Evolutionary conservation across 202 grass and related monocot species (phyloP), one percentile per base, ranked within the genome.

Genomic region (Panicum virgatum): DNA sequence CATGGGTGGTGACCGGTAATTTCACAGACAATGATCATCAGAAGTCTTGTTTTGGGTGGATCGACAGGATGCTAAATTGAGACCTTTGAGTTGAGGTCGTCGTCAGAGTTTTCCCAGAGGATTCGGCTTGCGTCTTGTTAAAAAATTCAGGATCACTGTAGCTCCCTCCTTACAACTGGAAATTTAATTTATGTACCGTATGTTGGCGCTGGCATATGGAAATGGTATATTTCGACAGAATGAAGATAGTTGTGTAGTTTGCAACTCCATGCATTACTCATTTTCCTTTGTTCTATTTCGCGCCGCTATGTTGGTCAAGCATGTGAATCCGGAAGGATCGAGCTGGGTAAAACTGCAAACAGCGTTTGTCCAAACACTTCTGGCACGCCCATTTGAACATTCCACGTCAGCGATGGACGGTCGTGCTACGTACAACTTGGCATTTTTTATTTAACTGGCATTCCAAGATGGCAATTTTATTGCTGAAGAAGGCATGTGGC

Each of bases 1-100:
- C 44, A 80, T 85, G 47, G 84, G 88, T 66, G 83, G 76, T 15
- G 93, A 94, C 23, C 36, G 80, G 65, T 91, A 89, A 64, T 57
- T 74, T 72, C 32, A 82, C 12, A 38, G 42, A 18, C 43, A 39
- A 52, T 20, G 58, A 73, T 82, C 62, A 51, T 52, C 18, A 62
- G 32, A 69, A 18, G 39, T 54, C 22, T 40, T 42, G 59, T 26
- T 83, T 51, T 62, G 20, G 61, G 23, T 6, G 71, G 86, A 76
- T 88, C 5, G 1, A 11, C 39, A 1, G 13, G 45, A 64, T 85
- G 54, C 19, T 47, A 50, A 58, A 51, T 42, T 22, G 36, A 61
- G 37, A 72, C 11, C 22, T 87, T 72, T 72, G 57, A 62, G 73
- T n/a, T 73, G 48, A 56, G 52, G 7, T 37, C 40, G 37, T 13